These are phyloP conservation scores for Diphasiastrum complanatum DNA, from an alignment of 83 land plant genomes.

Conservation along the genomic window DNA sequence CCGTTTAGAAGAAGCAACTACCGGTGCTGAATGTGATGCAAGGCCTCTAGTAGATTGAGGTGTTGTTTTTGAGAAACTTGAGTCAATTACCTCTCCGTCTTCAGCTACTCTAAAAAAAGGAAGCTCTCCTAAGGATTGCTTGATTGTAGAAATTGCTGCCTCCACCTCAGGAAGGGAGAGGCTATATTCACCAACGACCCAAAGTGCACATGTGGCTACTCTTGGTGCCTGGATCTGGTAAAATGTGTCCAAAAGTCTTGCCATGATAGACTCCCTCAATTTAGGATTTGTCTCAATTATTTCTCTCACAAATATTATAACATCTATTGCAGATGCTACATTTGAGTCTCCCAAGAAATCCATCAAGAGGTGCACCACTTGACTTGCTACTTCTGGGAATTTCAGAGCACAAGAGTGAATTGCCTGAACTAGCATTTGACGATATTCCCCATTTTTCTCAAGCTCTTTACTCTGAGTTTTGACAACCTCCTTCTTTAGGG, in stretches of 20 bases:
- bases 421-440: constrained; percentile 87
- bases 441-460: constrained; percentile 87
- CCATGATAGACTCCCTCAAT: constrained; percentile 63
- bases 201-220: constrained; percentile 78
- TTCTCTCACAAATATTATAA: constrained; percentile 68
- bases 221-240: constrained; percentile 75
- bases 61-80: constrained; percentile 27
- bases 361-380: constrained; percentile 82
- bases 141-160: constrained; percentile 65
- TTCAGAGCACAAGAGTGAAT: constrained; percentile 79
- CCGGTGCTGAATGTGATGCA: constrained; percentile 9
- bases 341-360: constrained; percentile 86
- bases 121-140: constrained; percentile 79
- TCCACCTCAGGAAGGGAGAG: constrained; percentile 68
- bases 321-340: constrained; percentile 78
- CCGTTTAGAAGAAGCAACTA: constrained; percentile 57
- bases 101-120: constrained; percentile 60
- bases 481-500: constrained; percentile 76
- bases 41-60: constrained; percentile 22
- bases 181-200: constrained; percentile 84
- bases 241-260: constrained; percentile 65
- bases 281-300: constrained; percentile 82
- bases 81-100: constrained; percentile 50
- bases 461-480: constrained; percentile 76
- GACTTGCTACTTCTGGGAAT: constrained; percentile 85